Conservation (phyloP, 768 basidiomycete genomes). For the Phlebiopsis gigantea region DNA sequence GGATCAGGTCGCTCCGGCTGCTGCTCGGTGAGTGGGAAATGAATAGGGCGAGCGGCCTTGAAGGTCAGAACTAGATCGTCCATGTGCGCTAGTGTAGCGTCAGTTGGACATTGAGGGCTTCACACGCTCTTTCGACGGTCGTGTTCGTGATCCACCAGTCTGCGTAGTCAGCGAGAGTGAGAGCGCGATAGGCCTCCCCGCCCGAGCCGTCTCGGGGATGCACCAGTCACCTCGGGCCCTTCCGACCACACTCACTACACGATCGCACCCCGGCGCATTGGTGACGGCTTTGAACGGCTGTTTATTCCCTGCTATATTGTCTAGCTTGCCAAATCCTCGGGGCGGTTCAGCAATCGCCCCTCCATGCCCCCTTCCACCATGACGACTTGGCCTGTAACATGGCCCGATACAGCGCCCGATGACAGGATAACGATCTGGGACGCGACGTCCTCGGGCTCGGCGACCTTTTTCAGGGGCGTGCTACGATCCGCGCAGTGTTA, state of each 20-base stretch:
- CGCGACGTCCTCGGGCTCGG: conserved; percentile 56
- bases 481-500: conserved; percentile 32
- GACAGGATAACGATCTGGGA: conserved; percentile 58
- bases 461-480: conserved; percentile 67
- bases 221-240: neutral
- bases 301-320: neutral
- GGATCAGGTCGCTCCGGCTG: conserved; percentile 11
- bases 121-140: neutral
- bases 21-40: conserved; percentile 4
- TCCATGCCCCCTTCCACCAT: conserved; percentile 81
- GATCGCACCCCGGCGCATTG: neutral
- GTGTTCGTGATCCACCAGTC: neutral
- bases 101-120: neutral
- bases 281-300: neutral
- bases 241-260: too few relatives aligned
- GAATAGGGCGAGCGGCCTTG: conserved; percentile 1
- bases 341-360: conserved; percentile 47
- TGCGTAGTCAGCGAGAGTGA: neutral
- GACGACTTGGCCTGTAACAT: conserved; percentile 63
- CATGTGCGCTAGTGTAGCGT: neutral
- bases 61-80: neutral
- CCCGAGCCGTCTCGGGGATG: neutral
- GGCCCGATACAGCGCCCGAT: conserved; percentile 58
- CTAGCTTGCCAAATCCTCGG: conserved; percentile 28
- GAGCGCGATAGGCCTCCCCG: neutral